Conservation (phyloP, 257 asterid genomes). For the Primulina tabacum region DNA sequence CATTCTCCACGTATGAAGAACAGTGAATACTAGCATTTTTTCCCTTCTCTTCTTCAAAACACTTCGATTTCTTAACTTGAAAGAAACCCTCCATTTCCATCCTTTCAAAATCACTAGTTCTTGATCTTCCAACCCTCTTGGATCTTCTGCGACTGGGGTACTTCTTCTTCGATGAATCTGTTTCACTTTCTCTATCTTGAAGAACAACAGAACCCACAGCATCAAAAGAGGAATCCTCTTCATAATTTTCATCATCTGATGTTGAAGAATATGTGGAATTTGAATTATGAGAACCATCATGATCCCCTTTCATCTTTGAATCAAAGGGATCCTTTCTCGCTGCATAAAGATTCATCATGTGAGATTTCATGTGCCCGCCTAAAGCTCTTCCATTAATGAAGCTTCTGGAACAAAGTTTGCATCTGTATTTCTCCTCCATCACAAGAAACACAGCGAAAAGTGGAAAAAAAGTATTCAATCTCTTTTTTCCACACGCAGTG, state of each 20-base stretch:
- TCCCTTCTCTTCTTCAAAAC: constrained; percentile 4
- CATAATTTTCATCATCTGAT: constrained; percentile 22
- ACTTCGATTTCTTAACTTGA: constrained; percentile 22
- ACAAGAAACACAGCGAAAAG: neutral
- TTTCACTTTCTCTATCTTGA: constrained; percentile 57
- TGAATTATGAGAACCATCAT: constrained; percentile 31
- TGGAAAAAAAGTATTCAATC: too few relatives aligned
- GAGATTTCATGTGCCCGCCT: constrained; percentile 97
- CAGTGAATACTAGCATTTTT: neutral
- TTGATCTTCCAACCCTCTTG: constrained; percentile 41
- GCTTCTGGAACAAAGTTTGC: constrained; percentile 63
- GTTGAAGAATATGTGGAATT: constrained; percentile 28
- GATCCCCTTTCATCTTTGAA: constrained; percentile 5
- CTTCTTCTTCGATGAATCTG: constrained; percentile 45
- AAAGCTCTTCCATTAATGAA: constrained; percentile 77
- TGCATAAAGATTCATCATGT: constrained; percentile 45
- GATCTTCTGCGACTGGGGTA: constrained; percentile 41
- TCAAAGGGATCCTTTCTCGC: neutral
- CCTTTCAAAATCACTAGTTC: constrained; percentile 29
- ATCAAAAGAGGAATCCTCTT: constrained; percentile 24
- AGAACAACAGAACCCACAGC: constrained; percentile 39
- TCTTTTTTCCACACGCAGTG: constrained; percentile 8
- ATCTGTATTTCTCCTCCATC: constrained; percentile 64
- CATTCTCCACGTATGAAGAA: too few relatives aligned
- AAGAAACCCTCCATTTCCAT: constrained; percentile 13